These are phyloP conservation scores for Malassezia furfur DNA, from an alignment of 1,284 basidiomycete species.

Conservation along the genomic window DNA sequence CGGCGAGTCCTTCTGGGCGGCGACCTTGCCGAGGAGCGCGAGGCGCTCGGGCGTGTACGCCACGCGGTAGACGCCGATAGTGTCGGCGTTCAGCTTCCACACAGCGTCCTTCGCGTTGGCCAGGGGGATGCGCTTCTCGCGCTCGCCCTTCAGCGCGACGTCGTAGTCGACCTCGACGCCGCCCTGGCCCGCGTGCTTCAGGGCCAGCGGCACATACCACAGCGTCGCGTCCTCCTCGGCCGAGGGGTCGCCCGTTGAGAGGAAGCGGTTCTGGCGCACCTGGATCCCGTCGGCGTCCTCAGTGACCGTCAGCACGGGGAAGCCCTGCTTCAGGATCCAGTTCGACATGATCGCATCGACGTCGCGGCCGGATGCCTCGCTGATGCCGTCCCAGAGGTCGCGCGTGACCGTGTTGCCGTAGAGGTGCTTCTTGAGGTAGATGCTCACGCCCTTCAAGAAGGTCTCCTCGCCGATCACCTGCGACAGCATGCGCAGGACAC, in stretches of 20 bases:
- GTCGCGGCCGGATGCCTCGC: constrained; percentile 65
- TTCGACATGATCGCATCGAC: constrained; percentile 74
- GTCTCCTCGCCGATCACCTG: constrained; percentile 66
- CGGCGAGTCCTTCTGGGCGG: constrained; percentile 57
- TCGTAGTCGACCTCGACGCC: constrained; percentile 61
- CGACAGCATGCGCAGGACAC: constrained; percentile 85
- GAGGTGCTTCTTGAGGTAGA: constrained; percentile 73
- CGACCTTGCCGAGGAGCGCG: constrained; percentile 65
- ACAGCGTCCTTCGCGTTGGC: constrained; percentile 54
- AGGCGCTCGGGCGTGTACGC: constrained; percentile 73
- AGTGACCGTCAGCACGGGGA: constrained; percentile 71
- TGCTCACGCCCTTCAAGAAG: constrained; percentile 54
- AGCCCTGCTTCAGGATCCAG: constrained; percentile 71
- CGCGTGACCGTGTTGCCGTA: constrained; percentile 74
- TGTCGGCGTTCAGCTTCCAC: constrained; percentile 77
- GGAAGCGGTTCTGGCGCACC: constrained; percentile 75
- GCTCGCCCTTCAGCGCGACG: constrained; percentile 56
- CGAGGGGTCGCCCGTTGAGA: constrained; percentile 61
- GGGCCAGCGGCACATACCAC: constrained; percentile 72
- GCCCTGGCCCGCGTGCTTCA: constrained; percentile 58
- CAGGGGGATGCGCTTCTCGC: constrained; percentile 61
- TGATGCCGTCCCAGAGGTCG: constrained; percentile 84
- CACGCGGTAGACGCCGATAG: constrained; percentile 80
- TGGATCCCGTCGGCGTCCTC: constrained; percentile 54
- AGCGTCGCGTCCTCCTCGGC: constrained; percentile 78